Percentiles rank a stretch among this genome's conserved stretches.
Conservation (phyloP, 495 filamentous ascomycete species). For the Penicillium silybi region DNA sequence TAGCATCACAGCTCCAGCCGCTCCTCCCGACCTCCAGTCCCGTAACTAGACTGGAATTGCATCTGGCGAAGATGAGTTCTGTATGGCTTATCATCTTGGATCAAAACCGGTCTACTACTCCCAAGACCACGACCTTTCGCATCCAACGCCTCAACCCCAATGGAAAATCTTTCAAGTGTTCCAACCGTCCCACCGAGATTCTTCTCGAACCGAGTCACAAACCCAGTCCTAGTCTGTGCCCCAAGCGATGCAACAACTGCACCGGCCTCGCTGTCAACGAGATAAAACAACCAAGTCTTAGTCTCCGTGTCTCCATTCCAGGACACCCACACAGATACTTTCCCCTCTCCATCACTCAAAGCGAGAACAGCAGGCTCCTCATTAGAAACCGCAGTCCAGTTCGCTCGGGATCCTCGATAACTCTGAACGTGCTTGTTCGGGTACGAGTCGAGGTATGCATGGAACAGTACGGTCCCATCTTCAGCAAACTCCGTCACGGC, state of each 20-base stretch:
- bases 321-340: conserved; percentile 22
- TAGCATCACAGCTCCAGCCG: not conserved
- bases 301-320: conserved; percentile 43
- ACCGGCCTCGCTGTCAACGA: not conserved
- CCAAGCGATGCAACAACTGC: not conserved
- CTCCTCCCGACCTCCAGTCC: not conserved
- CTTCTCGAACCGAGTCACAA: not conserved
- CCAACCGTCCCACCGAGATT: not conserved
- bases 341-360: conserved; percentile 1
- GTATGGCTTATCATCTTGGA: not conserved
- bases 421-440: conserved; percentile 11
- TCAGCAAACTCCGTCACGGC: conserved; percentile 46
- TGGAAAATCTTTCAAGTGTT: not conserved
- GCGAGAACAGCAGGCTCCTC: conserved; percentile 22
- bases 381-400: conserved; percentile 14
- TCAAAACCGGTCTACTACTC: not conserved
- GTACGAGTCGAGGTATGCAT: conserved; percentile 18
- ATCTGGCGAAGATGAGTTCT: not conserved
- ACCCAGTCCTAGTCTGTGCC: not conserved
- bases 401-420: conserved; percentile 21
- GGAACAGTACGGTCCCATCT: conserved; percentile 37
- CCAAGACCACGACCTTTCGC: not conserved
- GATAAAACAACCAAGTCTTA: conserved; percentile 26
- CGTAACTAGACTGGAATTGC: not conserved
- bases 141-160: not conserved